phyloP scores from a whole-genome alignment of 2,329 filamentous ascomycete genomes.

The Ceratocystis colombiana region DNA sequence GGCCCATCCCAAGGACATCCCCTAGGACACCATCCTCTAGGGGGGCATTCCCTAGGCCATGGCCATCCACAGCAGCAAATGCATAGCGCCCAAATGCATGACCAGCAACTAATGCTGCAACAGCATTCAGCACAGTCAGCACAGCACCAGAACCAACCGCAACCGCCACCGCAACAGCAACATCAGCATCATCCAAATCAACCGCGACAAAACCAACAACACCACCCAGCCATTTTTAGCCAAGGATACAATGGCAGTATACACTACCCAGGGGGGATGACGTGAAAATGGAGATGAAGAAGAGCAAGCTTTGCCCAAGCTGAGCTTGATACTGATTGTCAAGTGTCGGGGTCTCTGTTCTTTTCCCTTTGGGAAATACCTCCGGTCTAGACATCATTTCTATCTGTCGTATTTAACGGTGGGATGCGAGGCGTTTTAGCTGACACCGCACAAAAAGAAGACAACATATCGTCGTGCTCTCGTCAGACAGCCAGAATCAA shows the following conservation, averaged over 20 bases:
- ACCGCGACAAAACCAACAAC: constrained; percentile 7
- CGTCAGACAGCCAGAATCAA: too few species aligned
- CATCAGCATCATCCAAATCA: constrained; percentile 10
- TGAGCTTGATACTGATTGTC: background rate
- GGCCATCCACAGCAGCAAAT: constrained; percentile 1
- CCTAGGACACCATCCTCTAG: background rate
- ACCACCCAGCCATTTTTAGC: constrained; percentile 6
- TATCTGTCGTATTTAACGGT: too few species aligned
- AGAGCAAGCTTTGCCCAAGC: background rate
- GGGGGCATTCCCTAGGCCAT: background rate
- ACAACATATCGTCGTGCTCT: too few species aligned
- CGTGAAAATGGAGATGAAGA: background rate
- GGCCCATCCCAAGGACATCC: background rate
- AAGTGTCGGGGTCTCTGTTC: background rate
- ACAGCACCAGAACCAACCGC: constrained; percentile 4
- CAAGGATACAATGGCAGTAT: constrained; percentile 10
- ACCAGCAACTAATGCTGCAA: background rate
- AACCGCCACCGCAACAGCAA: background rate
- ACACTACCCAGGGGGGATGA: constrained; percentile 4
- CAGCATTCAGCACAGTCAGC: background rate
- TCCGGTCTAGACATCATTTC: too few species aligned
- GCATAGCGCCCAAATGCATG: constrained; percentile 2
- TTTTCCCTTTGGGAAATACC: background rate
- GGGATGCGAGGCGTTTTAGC: too few species aligned
- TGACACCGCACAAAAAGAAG: too few species aligned